Conservation (phyloP, 2,329 filamentous ascomycete genomes). For the Emergomyces pasteurianus region DNA sequence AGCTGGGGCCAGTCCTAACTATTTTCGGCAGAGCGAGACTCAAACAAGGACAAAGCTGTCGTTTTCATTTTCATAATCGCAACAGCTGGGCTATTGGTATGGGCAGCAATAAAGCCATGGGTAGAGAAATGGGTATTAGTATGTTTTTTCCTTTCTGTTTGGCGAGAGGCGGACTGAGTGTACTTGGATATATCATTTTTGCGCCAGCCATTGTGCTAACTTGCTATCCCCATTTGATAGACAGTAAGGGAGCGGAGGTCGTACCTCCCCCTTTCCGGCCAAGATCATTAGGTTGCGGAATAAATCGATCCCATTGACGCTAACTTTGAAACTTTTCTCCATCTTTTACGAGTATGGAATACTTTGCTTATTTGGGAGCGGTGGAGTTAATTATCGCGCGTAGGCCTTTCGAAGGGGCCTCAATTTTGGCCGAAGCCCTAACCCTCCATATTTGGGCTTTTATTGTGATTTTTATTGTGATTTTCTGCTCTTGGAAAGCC, state of each 20-base stretch:
- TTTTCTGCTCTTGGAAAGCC: not conserved
- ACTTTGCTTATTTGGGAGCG: not conserved
- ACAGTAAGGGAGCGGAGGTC: conserved; percentile 36
- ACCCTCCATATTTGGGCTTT: not conserved
- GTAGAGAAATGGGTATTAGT: conserved; percentile 45
- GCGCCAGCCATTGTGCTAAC: not conserved
- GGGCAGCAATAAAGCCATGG: conserved; percentile 50
- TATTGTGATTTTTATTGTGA: not conserved
- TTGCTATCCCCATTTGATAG: conserved; percentile 16
- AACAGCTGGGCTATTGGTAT: conserved; percentile 48
- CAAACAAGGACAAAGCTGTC: conserved; percentile 54
- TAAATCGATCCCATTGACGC: not conserved
- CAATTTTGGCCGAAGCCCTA: not conserved
- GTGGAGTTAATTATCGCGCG: not conserved
- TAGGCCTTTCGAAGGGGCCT: not conserved
- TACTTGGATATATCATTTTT: not conserved
- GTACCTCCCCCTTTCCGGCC: conserved; percentile 40
- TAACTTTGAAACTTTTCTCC: not conserved
- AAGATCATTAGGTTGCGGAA: conserved; percentile 1
- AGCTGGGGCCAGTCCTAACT: not conserved
- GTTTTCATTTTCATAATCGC: conserved; percentile 55
- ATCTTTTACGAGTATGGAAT: not conserved
- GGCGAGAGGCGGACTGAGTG: not conserved
- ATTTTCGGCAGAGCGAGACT: conserved; percentile 45
- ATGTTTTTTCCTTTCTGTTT: conserved; percentile 7